Percentiles rank a stretch among this genome's conserved stretches.
Conservation (phyloP, 257 asterid species). For the Leonotis leonurus region DNA sequence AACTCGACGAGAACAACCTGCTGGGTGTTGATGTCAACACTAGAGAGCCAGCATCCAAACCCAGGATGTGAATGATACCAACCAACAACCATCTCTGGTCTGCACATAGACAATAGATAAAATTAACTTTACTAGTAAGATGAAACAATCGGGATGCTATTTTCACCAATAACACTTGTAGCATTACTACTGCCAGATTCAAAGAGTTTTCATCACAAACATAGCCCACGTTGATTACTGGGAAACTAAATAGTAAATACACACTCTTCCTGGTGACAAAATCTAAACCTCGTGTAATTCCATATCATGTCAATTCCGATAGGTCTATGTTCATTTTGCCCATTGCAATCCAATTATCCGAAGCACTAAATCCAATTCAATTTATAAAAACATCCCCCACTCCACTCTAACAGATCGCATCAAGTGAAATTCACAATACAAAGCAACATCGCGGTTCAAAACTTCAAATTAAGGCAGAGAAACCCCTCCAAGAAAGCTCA, state of each 20-base stretch:
- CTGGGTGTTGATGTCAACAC: slow-evolving; percentile 92
- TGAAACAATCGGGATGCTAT: background rate
- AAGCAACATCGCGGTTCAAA: background rate
- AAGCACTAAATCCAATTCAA: slow-evolving; percentile 11
- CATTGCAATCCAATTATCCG: background rate
- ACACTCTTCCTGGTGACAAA: too few relatives aligned
- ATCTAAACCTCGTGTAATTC: background rate
- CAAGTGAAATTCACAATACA: background rate
- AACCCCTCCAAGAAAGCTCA: background rate
- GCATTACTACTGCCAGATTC: background rate
- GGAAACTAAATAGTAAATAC: too few relatives aligned
- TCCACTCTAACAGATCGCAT: background rate
- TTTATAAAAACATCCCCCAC: background rate
- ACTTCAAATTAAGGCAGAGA: background rate
- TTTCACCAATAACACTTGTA: background rate
- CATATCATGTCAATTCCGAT: background rate
- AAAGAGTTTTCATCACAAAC: background rate
- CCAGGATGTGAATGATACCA: slow-evolving; percentile 99
- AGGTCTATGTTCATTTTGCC: background rate
- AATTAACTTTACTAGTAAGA: background rate
- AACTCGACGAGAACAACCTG: slow-evolving; percentile 57
- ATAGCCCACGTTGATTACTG: too few relatives aligned
- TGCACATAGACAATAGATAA: slow-evolving; percentile 25
- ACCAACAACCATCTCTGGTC: slow-evolving; percentile 99
- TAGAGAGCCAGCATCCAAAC: slow-evolving; percentile 97